Percentiles rank a stretch among this genome's conserved stretches.
These are phyloP conservation scores for Heterobasidion annosum DNA, from an alignment of 1,284 basidiomycete genomes.

Conservation along the genomic window DNA sequence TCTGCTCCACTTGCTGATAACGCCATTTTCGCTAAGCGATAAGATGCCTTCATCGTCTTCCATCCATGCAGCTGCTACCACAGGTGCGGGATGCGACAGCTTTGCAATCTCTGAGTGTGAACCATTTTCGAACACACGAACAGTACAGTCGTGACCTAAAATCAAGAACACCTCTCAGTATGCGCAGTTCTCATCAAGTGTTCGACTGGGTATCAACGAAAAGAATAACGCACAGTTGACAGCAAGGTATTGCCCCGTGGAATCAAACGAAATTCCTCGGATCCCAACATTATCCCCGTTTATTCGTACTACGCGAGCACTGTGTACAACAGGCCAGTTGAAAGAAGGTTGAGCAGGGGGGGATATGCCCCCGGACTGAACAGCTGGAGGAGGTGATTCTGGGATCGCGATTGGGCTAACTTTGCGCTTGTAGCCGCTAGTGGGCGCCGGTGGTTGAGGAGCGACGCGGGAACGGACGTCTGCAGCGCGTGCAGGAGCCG, in stretches of 20 bases:
- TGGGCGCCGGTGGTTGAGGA: not conserved
- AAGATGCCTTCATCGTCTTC: slow-evolving; percentile 44
- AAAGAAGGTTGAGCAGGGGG: slow-evolving; percentile 11
- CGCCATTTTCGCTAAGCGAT: slow-evolving; percentile 44
- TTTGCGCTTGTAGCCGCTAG: slow-evolving; percentile 9
- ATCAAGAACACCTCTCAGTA: not conserved
- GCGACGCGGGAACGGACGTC: not conserved
- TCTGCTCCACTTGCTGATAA: slow-evolving; percentile 48
- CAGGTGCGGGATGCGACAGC: slow-evolving; percentile 27
- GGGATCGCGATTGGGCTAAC: not conserved
- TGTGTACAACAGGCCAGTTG: slow-evolving; percentile 32
- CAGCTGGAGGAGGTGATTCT: slow-evolving; percentile 1
- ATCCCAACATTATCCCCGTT: slow-evolving; percentile 35
- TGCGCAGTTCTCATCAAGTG: not conserved
- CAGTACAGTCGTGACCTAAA: slow-evolving; percentile 31
- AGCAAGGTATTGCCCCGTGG: slow-evolving; percentile 39
- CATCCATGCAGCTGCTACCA: slow-evolving; percentile 48
- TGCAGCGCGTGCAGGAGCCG: not conserved
- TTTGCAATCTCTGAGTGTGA: slow-evolving; percentile 33
- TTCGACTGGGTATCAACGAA: not conserved
- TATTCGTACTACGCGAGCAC: slow-evolving; percentile 25
- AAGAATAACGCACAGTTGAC: slow-evolving; percentile 32
- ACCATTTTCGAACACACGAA: slow-evolving; percentile 44
- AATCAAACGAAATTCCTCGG: slow-evolving; percentile 32
- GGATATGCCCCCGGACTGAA: not conserved